These are phyloP conservation scores for Colletotrichum navitas DNA, from an alignment of 2,329 filamentous ascomycete species.

Conservation along the genomic window DNA sequence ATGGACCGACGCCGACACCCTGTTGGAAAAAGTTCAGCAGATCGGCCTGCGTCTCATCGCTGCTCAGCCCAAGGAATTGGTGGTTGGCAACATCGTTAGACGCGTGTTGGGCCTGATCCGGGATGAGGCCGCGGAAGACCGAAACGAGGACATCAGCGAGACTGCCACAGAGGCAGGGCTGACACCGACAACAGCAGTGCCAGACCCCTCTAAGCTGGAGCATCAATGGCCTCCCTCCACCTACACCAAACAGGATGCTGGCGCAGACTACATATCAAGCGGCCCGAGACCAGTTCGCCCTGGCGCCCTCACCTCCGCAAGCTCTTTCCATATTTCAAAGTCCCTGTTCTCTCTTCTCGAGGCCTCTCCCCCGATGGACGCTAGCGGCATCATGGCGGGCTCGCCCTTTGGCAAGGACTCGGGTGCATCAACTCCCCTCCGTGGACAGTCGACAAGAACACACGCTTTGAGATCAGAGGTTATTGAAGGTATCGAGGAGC, in stretches of 20 bases:
- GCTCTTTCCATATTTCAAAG: constrained; percentile 75
- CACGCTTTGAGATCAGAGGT: constrained; percentile 90
- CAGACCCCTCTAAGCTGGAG: constrained; percentile 48
- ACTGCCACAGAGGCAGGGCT: constrained; percentile 62
- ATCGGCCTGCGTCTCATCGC: constrained; percentile 83
- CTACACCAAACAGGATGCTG: constrained; percentile 52
- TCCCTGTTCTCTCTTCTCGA: constrained; percentile 92
- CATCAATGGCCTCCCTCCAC: constrained; percentile 50
- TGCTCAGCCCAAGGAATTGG: constrained; percentile 90
- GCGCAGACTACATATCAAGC: constrained; percentile 42
- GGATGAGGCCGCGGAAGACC: constrained; percentile 87
- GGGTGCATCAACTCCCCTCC: constrained; percentile 63
- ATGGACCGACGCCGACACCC: constrained; percentile 80
- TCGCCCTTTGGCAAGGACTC: constrained; percentile 62
- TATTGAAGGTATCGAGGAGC: constrained; percentile 93
- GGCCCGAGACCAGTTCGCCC: constrained; percentile 59
- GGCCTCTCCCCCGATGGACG: constrained; percentile 68
- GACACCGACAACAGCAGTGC: constrained; percentile 56
- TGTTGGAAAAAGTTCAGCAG: constrained; percentile 83
- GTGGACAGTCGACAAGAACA: constrained; percentile 58
- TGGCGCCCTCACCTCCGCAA: constrained; percentile 71
- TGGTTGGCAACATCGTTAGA: constrained; percentile 93
- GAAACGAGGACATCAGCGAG: constrained; percentile 72
- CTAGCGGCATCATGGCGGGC: constrained; percentile 50
- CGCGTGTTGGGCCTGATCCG: constrained; percentile 91